Percentiles rank a stretch among this genome's conserved stretches.
phyloP scores from a whole-genome alignment of 2,329 filamentous ascomycete genomes.

The Thelonectria discophora region DNA sequence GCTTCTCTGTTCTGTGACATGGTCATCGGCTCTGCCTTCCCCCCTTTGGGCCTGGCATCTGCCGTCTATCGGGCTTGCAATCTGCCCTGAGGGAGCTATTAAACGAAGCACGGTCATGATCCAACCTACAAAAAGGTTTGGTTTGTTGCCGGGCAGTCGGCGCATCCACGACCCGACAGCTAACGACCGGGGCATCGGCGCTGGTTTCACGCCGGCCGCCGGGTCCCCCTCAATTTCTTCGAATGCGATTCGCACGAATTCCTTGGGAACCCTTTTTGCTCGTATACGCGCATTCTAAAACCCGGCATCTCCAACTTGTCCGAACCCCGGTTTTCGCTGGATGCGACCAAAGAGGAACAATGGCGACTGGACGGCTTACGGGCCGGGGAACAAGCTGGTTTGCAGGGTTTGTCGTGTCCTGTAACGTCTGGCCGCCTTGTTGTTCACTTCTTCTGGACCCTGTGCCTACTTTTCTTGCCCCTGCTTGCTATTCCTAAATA shows the following conservation, averaged over 20 bases:
- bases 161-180: not conserved
- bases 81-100: not conserved
- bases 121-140: not conserved
- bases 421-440: too few species aligned
- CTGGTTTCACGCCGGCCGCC: not conserved
- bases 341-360: not conserved
- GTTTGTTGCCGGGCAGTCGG: not conserved
- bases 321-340: not conserved
- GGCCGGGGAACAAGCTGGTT: too few species aligned
- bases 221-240: not conserved
- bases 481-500: not conserved
- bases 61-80: not conserved
- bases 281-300: not conserved
- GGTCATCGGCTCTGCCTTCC: not conserved
- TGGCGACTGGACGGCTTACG: not conserved
- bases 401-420: not conserved
- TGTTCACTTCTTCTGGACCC: not conserved
- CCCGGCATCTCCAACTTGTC: not conserved
- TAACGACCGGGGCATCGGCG: not conserved
- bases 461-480: not conserved
- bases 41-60: not conserved
- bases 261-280: too few species aligned
- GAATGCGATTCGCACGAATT: not conserved
- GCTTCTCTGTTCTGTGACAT: too few species aligned
- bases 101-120: not conserved